phyloP scores from a whole-genome alignment of 129 eudicot species.

The Scalesia atractyloides region DNA sequence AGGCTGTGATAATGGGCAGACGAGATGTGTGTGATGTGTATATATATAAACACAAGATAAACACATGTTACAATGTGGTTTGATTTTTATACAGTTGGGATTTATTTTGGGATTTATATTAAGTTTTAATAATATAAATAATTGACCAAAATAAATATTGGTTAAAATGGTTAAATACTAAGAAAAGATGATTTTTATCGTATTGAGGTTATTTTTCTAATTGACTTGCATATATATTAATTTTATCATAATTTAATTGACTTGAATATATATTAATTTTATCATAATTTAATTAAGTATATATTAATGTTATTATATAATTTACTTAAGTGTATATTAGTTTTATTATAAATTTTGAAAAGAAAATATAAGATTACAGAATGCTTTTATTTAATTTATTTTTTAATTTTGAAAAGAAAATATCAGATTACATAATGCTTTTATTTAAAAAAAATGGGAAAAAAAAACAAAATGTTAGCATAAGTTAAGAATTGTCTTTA shows the following conservation, averaged over 20 bases:
- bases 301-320: too few relatives aligned
- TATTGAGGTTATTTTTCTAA: too few relatives aligned
- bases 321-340: background rate
- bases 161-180: too few relatives aligned
- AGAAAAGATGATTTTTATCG: too few relatives aligned
- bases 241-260: too few relatives aligned
- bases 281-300: background rate
- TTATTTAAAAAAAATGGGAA: too few relatives aligned
- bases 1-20: slow-evolving; percentile 11
- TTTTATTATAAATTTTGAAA: background rate
- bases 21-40: background rate
- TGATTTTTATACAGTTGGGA: slow-evolving; percentile 33
- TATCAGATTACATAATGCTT: background rate
- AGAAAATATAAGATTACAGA: background rate
- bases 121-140: too few relatives aligned
- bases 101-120: background rate
- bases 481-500: too few relatives aligned
- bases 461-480: too few relatives aligned
- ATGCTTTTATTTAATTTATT: too few relatives aligned
- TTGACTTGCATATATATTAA: too few relatives aligned
- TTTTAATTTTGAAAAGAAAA: background rate
- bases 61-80: slow-evolving; percentile 31
- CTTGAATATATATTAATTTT: background rate
- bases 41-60: slow-evolving; percentile 10
- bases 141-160: background rate